phyloP scores from a whole-genome alignment of 768 basidiomycete species.

The Myochromella boudieri region DNA sequence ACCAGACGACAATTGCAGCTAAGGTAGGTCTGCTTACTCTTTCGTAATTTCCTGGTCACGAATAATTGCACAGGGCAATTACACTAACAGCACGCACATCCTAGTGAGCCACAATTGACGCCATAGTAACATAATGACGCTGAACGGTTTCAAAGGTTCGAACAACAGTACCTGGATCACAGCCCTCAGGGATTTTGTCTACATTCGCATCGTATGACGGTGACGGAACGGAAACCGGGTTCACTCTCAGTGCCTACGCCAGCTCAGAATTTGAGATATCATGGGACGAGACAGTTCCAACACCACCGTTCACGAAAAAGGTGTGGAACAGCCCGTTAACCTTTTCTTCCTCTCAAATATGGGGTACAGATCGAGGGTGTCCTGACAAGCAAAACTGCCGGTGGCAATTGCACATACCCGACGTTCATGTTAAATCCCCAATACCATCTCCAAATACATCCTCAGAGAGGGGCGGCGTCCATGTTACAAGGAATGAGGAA shows the following conservation, averaged over 20 bases:
- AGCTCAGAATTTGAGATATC: conserved; percentile 29
- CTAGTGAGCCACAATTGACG: conserved; percentile 31
- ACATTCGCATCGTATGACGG: conserved; percentile 74
- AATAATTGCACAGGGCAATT: conserved; percentile 37
- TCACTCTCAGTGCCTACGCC: conserved; percentile 65
- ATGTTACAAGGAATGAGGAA: conserved; percentile 26
- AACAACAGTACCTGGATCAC: conserved; percentile 32
- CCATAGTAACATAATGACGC: not conserved
- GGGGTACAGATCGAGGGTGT: conserved; percentile 55
- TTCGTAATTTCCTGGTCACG: not conserved
- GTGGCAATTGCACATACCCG: conserved; percentile 79
- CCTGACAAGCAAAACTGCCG: conserved; percentile 71
- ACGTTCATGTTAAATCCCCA: conserved; percentile 92
- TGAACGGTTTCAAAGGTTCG: conserved; percentile 27
- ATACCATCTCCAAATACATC: conserved; percentile 65
- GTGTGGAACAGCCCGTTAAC: conserved; percentile 19
- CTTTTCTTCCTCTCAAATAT: not conserved
- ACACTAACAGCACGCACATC: conserved; percentile 53
- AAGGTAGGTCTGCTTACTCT: conserved; percentile 31
- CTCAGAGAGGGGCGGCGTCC: conserved; percentile 23
- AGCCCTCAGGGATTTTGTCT: conserved; percentile 41
- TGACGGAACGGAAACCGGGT: conserved; percentile 56
- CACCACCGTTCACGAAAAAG: conserved; percentile 41
- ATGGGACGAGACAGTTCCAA: conserved; percentile 45
- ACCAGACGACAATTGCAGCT: conserved; percentile 33